Evolutionary conservation across 129 eudicot species (phyloP), one percentile per base, ranked within the genome.

Genomic region (Pulicaria dysenterica): DNA sequence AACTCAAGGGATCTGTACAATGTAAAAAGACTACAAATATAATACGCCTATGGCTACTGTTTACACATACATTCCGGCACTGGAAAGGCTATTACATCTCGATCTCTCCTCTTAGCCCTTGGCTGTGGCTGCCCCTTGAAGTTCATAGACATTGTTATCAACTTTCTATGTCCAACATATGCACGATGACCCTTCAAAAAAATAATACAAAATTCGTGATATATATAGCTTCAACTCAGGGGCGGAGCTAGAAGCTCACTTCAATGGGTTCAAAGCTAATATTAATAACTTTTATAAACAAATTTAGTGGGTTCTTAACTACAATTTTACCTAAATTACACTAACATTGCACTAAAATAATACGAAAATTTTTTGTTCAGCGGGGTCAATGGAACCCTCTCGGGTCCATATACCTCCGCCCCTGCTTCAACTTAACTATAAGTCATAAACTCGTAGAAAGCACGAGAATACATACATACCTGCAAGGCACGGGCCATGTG

Each of bases 21-120:
- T 57, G 56, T 6, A 55, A 36, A 54, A 37, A 73, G 48, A 68
- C 1, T 69, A 31, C 47, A 36, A 15, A 10, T 54, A 60, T 40
- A 77, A 64, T 74, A 40, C 10, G 24, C 65, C 51, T 19, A 24
- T 31, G 6, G 46, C 64, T 70, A 79, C 19, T 74, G 84, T 61
- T 83, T 90, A 56, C 96, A 90, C 93, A 90, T 87, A 64, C 96
- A 90, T 59, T 90, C 93, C 3, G 93, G 93, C 57, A 90, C 87
- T 3, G 96, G 93, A 51, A 72, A 87, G 2, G 88, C 86, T 50
- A 79, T 72, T 48, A 90, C 91, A 69, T 90, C 96, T 36, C 88
- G 69, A 44, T 84, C 85, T 31, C 83, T 80, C 82, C 77, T 83
- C 16, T 75, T 83, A 63, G 55, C 70, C 83, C 91, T 84, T 38